These are phyloP conservation scores for Aspergillus bombycis DNA, from an alignment of 2,329 filamentous ascomycete genomes.

Conservation along the genomic window DNA sequence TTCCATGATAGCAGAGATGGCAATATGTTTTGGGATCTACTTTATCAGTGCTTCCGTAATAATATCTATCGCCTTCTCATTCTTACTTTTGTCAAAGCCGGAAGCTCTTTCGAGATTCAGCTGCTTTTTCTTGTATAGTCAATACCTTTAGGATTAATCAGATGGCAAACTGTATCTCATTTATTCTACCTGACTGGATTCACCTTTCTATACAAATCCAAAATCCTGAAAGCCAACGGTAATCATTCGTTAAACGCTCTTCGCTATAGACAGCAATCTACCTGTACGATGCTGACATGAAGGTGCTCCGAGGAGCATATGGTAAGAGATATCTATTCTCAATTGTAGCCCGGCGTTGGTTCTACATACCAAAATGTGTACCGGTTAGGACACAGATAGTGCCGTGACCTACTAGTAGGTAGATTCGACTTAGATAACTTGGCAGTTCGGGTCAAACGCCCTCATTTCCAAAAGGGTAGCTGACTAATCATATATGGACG, in stretches of 20 bases:
- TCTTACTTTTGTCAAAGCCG: not conserved
- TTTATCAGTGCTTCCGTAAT: no score
- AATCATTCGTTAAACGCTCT: not conserved
- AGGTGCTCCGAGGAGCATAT: not conserved
- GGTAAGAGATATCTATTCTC: not conserved
- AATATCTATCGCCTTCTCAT: no score
- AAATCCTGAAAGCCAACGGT: not conserved
- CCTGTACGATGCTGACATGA: not conserved
- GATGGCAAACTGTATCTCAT: not conserved
- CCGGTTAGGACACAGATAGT: not conserved
- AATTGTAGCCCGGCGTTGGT: not conserved
- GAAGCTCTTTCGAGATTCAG: not conserved
- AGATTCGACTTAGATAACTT: not conserved
- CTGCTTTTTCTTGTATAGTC: not conserved
- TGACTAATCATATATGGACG: slow-evolving; percentile 15
- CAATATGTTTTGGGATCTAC: not conserved
- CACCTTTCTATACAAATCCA: not conserved
- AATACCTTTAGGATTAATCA: not conserved
- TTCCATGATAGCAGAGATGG: not conserved
- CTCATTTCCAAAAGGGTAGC: not conserved
- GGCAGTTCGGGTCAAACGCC: not conserved
- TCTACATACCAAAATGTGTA: not conserved
- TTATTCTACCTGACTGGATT: not conserved
- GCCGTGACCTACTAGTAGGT: not conserved
- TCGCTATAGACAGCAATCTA: not conserved